A percentile compares a stretch with the other conserved stretches of the same genome.
These are phyloP conservation scores for Rhodotorula mucilaginosa DNA, from an alignment of 1,284 basidiomycete genomes.

Conservation along the genomic window DNA sequence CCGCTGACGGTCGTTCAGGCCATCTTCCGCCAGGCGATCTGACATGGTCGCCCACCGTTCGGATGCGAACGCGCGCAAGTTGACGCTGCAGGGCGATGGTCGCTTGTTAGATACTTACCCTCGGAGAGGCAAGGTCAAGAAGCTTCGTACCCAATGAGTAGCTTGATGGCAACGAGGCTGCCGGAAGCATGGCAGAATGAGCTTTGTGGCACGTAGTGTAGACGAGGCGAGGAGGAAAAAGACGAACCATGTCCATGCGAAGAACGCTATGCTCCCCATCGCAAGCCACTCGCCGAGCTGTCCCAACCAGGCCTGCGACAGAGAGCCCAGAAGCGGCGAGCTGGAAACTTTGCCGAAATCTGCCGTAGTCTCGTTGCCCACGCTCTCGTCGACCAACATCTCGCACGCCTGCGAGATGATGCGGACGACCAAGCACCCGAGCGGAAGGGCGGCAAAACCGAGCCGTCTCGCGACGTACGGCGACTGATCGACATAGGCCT, in stretches of 20 bases:
- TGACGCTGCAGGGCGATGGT: conserved; percentile 52
- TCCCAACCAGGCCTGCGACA: neutral
- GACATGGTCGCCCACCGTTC: conserved; percentile 72
- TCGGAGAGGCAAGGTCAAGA: neutral
- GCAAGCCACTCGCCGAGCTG: conserved; percentile 56
- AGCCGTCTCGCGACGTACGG: conserved; percentile 89
- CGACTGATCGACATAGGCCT: conserved; percentile 90
- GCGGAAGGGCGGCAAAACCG: conserved; percentile 87
- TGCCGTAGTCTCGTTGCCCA: conserved; percentile 48
- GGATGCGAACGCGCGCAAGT: conserved; percentile 77
- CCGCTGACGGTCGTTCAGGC: conserved; percentile 79
- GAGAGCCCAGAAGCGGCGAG: neutral
- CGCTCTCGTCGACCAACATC: conserved; percentile 57
- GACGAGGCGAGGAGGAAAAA: neutral
- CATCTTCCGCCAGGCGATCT: conserved; percentile 63
- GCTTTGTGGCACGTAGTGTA: neutral
- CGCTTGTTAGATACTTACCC: too few relatives aligned
- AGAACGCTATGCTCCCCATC: conserved; percentile 59
- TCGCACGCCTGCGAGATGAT: conserved; percentile 74
- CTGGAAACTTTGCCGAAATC: neutral
- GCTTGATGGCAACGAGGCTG: conserved; percentile 61
- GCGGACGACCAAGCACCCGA: conserved; percentile 86
- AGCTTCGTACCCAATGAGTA: conserved; percentile 65
- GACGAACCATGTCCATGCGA: conserved; percentile 76
- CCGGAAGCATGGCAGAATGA: neutral